Base-by-base conservation (phyloP, 768 basidiomycete genomes). In the Mycena metata region DNA sequence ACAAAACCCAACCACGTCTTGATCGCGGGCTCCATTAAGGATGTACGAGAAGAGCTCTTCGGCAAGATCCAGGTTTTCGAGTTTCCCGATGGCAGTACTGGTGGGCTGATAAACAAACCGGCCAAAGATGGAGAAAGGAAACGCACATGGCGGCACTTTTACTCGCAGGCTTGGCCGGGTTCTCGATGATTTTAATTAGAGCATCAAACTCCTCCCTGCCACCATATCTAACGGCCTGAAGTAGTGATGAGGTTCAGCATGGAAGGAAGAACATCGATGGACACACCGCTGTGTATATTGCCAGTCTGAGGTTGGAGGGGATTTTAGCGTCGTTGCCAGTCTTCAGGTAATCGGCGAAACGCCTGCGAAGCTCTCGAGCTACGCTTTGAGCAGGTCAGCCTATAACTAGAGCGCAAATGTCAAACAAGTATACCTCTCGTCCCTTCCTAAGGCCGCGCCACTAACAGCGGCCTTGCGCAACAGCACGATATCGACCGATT, bases 121-220 rank as follows among this genome's bases (percentile, higher is more conserved):
- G 12, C 23, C n/a, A 23, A 15, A 24, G 24, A 41, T 3, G 11
- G 24, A 19, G 23, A 58, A 21, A 9, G 45, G 49, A n/a, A 46
- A 78, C 88, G 73, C 76, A 90, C 90, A 93, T 90, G 13, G 70
- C 70, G 1, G 17, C 19, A 19, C 21, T 24, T 88, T 88, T 47
- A 90, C 84, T 10, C 89, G 86, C 0, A 94, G 91, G 24, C 90
- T 94, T 49, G 64, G 86, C 84, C 21, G 91, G 88, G 66, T 91
- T 88, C 72, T 89, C 86, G 74, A 90, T 90, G 39, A 96, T 84
- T 66, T 83, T 82, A 72, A 90, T 84, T 45, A 92, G 83, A 47
- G 90, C 89, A 35, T 94, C 88, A 74, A 90, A 97, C 74, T 96
- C 96, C 24, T 80, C 82, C 42, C 80, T 80, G 24, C 95, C 94